Evolutionary conservation across 2,329 filamentous ascomycete species (phyloP).

Genomic region (Fusarium euwallaceae): DNA sequence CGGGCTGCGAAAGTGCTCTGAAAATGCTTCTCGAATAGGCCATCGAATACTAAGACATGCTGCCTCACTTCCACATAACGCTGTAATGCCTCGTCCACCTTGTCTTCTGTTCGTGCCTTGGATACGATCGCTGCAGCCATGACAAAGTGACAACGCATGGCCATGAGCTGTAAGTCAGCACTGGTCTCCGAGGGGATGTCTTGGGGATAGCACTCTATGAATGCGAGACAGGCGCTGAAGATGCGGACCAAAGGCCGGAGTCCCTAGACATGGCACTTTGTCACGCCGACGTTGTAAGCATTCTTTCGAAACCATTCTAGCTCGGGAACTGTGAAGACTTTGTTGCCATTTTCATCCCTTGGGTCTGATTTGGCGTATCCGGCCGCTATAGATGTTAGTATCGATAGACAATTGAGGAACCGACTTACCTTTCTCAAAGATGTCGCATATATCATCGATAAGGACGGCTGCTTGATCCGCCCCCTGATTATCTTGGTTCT

Average conservation of each 20-base stretch:
- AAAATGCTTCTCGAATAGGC: constrained; percentile 65
- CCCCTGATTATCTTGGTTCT: constrained; percentile 49
- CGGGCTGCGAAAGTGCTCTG: constrained; percentile 56
- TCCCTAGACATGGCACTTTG: constrained; percentile 68
- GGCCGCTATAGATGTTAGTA: constrained; percentile 42
- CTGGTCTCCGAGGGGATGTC: constrained; percentile 57
- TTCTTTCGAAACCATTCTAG: constrained; percentile 88
- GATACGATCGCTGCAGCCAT: constrained; percentile 65
- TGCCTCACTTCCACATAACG: constrained; percentile 72
- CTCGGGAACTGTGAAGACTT: constrained; percentile 72
- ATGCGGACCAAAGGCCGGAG: constrained; percentile 69
- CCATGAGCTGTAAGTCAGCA: constrained; percentile 68
- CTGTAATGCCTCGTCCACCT: constrained; percentile 65
- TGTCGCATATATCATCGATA: constrained; percentile 65
- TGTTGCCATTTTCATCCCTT: constrained; percentile 57
- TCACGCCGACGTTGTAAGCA: constrained; percentile 81
- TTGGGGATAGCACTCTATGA: constrained; percentile 65
- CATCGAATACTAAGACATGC: constrained; percentile 72
- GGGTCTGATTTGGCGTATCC: constrained; percentile 50
- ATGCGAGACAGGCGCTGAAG: constrained; percentile 63
- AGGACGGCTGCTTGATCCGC: constrained; percentile 24
- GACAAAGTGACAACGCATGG: constrained; percentile 80
- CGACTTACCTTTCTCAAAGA: constrained; percentile 59
- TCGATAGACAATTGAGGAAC: not conserved
- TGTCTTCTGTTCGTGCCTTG: constrained; percentile 65